Base-by-base conservation (phyloP, 2,329 filamentous ascomycete species). In the Phaeosphaeriaceae sp. region DNA sequence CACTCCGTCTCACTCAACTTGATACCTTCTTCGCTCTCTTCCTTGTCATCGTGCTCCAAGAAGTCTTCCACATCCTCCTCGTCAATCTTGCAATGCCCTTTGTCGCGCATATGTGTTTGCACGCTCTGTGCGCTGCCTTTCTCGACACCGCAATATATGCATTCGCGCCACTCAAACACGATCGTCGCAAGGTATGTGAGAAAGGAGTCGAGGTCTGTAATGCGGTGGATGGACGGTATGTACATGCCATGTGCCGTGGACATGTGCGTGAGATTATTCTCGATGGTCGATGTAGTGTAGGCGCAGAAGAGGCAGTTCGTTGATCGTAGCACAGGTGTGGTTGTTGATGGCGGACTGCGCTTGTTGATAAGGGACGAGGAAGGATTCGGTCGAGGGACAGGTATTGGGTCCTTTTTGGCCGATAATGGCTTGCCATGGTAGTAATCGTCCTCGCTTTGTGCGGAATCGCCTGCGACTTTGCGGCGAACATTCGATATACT, bases 41-140 rank as follows among this genome's bases (percentile, higher is more conserved):
- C 62, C 11, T 45, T 42, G 3, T 52, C 53, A 7, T n/a, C 53
- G 41, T 44, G 15, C 7, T 68, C 66, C 67, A 66, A 77, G 54
- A 77, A 78, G 22, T 76, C 75, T 5, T 70, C 60, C 11, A 78
- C 61, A 48, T 76, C 75, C 10, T 74, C 63, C n/a, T 77, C 24
- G 41, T 76, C 74, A 40, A 77, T 57, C 46, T 68, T 61, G 57
- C 75, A 77, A 50, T 78, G 75, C 7, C 67, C 66, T 54, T 75
- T 78, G 48, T 77, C 75, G 25, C 67, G 54, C 75, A 78, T 78
- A 54, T 78, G 75, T 21, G 56, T 71, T 62, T 74, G 75, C n/a
- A 75, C 61, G 22, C 68, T 60, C 3, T 53, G 36, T 7, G 65
- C 60, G 4, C 70, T 68, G 27, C 48, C 52, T 53, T 71, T 74